These are phyloP conservation scores for Corylus avellana DNA, from an alignment of 306 rosid genomes.

Conservation along the genomic window DNA sequence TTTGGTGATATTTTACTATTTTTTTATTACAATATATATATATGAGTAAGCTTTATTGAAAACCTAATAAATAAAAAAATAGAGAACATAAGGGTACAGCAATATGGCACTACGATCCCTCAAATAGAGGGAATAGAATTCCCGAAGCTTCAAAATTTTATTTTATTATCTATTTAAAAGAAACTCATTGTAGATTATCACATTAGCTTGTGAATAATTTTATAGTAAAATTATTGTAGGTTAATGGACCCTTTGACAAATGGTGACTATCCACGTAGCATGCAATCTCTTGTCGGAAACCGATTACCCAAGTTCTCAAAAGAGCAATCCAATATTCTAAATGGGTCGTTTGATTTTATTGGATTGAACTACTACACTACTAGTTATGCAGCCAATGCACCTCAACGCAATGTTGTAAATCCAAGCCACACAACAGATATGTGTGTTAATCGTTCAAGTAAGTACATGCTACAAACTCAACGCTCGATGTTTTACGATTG, in stretches of 20 bases:
- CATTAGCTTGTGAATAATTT: too few relatives aligned
- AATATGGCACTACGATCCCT: too few relatives aligned
- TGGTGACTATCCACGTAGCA: slow-evolving; percentile 56
- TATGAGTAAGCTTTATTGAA: too few relatives aligned
- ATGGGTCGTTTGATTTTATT: slow-evolving; percentile 59
- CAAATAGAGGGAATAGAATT: too few relatives aligned
- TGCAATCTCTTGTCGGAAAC: slow-evolving; percentile 37
- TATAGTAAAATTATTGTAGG: slow-evolving; percentile 30
- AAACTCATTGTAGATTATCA: too few relatives aligned
- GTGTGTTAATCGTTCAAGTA: slow-evolving; percentile 38
- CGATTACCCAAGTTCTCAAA: slow-evolving; percentile 54
- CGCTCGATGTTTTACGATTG: too few relatives aligned
- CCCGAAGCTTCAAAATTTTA: too few relatives aligned
- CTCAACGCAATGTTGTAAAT: slow-evolving; percentile 11
- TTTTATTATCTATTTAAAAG: too few relatives aligned
- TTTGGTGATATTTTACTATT: too few relatives aligned
- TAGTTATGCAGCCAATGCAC: slow-evolving; percentile 38
- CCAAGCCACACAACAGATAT: slow-evolving; percentile 34
- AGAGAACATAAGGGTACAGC: too few relatives aligned
- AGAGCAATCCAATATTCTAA: slow-evolving; percentile 41
- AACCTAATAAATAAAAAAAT: too few relatives aligned
- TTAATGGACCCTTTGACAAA: slow-evolving; percentile 57
- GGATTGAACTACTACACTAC: slow-evolving; percentile 66
- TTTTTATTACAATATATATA: too few relatives aligned
- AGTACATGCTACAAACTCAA: not conserved